Evolutionary conservation across 2,329 filamentous ascomycete genomes (phyloP), one percentile per base, ranked within the genome.

Genomic region (Claviceps paspali): DNA sequence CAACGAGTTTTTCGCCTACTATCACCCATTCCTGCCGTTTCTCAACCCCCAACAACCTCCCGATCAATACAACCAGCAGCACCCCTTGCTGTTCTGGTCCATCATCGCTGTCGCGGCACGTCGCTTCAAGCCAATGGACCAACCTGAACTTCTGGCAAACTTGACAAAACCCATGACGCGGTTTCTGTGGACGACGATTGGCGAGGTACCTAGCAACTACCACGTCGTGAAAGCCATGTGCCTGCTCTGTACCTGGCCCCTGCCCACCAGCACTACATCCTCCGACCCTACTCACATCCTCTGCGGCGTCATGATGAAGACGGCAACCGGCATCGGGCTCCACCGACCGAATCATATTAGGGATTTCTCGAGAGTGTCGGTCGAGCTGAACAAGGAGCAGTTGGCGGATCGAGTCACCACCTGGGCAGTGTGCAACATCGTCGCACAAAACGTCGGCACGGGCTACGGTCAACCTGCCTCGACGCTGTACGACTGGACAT

Each of bases 381-480:
- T 83, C 23, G 78, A 86, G 46, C 64, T 88, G 28, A 80, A 82
- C 47, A 79, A 79, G 49, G 82, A 87, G 51, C 82, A 87, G 49
- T 71, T 87, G 40, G 73, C 81, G 46, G 82, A 91, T 51, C 70
- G 83, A 27, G 73, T 87, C 30, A 75, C 76, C 35, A 88, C 82
- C 2, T 91, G 82, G 82, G 82, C 82, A 1, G 79, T 84, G 4
- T 85, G 82, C 62, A 91, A 91, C 52, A 81, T 88, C 45, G 82
- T 87, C 24, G 78, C 82, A 17, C 82, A 88, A 50, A 78, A 76
- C 39, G 74, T 87, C 30, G 82, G 81, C n/a, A 88, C 83, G 4
- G 82, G 82, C 15, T 84, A 86, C 49, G 82, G 82, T 5, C 82
- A 87, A 52, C 82, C 83, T 6, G 81, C 82, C 5, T 82, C 81